phyloP scores from a whole-genome alignment of 331 rosid species.

The Telfairia occidentalis region DNA sequence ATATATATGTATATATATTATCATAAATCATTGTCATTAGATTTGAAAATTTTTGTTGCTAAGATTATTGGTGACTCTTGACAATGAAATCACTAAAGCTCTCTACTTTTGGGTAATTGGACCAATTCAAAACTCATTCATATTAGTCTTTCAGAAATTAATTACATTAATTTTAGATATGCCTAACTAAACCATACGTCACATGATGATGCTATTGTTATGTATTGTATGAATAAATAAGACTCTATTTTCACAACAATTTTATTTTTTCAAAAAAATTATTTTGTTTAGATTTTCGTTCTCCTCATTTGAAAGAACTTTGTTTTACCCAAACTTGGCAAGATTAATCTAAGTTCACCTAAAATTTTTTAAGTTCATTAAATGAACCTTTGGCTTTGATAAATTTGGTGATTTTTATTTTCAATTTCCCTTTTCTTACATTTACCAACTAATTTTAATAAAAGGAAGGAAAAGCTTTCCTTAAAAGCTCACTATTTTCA shows the following conservation, averaged over 20 bases:
- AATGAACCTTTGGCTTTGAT: too few relatives aligned
- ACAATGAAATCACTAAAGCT: neutral
- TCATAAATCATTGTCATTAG: neutral
- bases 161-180: neutral
- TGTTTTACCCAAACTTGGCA: too few relatives aligned
- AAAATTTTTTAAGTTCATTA: too few relatives aligned
- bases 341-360: neutral
- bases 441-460: too few relatives aligned
- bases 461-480: too few relatives aligned
- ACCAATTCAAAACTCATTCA: neutral
- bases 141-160: neutral
- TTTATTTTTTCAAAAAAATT: neutral
- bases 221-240: too few relatives aligned
- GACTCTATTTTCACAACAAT: too few relatives aligned
- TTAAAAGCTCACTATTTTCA: too few relatives aligned
- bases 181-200: neutral
- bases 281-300: neutral
- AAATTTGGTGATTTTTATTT: too few relatives aligned
- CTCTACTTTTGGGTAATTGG: neutral
- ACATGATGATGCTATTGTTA: neutral
- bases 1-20: neutral
- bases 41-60: neutral
- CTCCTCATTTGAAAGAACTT: neutral
- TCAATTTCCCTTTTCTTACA: too few relatives aligned
- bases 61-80: slow-evolving; percentile 1